phyloP scores from a whole-genome alignment of 768 basidiomycete species.

The Mycena leptocephala region DNA sequence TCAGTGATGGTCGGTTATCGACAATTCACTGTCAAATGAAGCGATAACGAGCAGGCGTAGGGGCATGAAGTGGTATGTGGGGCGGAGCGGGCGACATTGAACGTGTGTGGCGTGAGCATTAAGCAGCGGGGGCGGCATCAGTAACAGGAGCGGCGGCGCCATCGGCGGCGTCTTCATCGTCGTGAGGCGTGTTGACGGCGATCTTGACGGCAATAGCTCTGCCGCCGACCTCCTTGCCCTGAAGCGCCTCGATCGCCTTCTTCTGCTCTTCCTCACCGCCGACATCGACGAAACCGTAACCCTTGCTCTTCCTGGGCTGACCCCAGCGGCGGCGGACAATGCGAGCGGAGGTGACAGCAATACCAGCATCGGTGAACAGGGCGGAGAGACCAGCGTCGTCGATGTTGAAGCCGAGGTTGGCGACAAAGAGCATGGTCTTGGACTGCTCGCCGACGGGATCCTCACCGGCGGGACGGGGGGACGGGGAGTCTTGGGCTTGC shows the following conservation, averaged over 20 bases:
- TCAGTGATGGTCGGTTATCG: constrained; percentile 40
- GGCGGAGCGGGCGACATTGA: constrained; percentile 27
- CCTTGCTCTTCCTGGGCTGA: constrained; percentile 91
- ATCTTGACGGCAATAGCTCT: constrained; percentile 94
- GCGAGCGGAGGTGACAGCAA: constrained; percentile 88
- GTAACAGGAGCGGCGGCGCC: constrained; percentile 43
- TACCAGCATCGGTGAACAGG: constrained; percentile 90
- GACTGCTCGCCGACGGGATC: constrained; percentile 92
- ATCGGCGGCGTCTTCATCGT: constrained; percentile 62
- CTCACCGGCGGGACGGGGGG: constrained; percentile 83
- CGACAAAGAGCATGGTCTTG: constrained; percentile 93
- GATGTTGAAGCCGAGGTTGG: constrained; percentile 96
- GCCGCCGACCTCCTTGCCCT: constrained; percentile 92
- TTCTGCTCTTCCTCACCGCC: constrained; percentile 90
- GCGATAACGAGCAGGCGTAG: constrained; percentile 54
- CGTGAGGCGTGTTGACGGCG: constrained; percentile 88
- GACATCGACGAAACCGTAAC: constrained; percentile 98
- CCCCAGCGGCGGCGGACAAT: constrained; percentile 92
- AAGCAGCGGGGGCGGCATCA: constrained; percentile 43
- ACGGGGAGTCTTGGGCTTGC: constrained; percentile 73
- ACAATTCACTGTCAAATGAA: constrained; percentile 46
- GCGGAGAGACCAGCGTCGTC: constrained; percentile 86
- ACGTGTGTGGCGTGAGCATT: constrained; percentile 40
- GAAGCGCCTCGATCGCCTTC: constrained; percentile 89
- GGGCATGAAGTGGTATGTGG: constrained; percentile 37